These are phyloP conservation scores for Penicillium glabrum DNA, from an alignment of 2,329 filamentous ascomycete genomes.

Conservation along the genomic window DNA sequence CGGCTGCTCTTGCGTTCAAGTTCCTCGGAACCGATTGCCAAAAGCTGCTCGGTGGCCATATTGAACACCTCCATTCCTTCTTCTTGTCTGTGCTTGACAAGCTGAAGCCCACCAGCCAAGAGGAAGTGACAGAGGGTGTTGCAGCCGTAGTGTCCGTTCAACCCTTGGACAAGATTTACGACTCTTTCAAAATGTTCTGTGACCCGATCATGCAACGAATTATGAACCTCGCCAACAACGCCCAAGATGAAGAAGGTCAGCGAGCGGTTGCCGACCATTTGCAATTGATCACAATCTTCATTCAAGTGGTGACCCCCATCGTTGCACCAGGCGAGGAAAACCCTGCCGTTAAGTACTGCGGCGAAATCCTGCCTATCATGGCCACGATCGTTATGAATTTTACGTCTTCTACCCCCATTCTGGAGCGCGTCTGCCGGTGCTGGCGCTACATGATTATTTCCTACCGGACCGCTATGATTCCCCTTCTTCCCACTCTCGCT, in stretches of 20 bases:
- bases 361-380: constrained; percentile 86
- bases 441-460: constrained; percentile 98
- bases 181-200: constrained; percentile 85
- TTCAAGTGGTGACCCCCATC: constrained; percentile 74
- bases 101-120: constrained; percentile 81
- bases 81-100: constrained; percentile 88
- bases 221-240: constrained; percentile 82
- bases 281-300: constrained; percentile 87
- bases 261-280: constrained; percentile 90
- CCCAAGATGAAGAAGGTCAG: constrained; percentile 78
- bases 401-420: constrained; percentile 79
- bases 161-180: constrained; percentile 75
- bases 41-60: constrained; percentile 77
- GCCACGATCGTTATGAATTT: constrained; percentile 87
- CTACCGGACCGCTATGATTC: constrained; percentile 84
- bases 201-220: constrained; percentile 84
- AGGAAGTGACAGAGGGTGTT: constrained; percentile 94
- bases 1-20: constrained; percentile 90
- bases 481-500: constrained; percentile 79
- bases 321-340: constrained; percentile 72
- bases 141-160: constrained; percentile 88
- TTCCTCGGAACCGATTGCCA: constrained; percentile 97
- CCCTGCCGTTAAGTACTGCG: constrained; percentile 92
- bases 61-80: constrained; percentile 83
- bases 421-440: constrained; percentile 89